Evolutionary conservation across 345 rosid species (phyloP).

Genomic region (Rhizophora apiculata): DNA sequence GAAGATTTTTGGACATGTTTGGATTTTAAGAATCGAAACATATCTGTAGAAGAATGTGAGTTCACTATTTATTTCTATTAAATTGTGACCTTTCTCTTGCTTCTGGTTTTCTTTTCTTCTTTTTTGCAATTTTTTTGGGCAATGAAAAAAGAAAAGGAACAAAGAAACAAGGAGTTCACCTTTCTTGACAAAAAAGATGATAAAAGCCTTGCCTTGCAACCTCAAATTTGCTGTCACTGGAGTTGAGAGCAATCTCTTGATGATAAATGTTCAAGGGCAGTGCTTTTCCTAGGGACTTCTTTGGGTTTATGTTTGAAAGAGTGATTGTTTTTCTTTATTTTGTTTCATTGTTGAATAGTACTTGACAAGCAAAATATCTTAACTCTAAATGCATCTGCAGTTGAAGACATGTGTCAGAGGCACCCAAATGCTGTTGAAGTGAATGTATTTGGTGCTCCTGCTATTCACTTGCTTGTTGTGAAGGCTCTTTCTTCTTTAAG

Average conservation of each 20-base stretch:
- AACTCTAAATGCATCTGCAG: constrained; percentile 35
- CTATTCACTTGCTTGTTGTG: constrained; percentile 62
- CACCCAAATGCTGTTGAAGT: constrained; percentile 91
- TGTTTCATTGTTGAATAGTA: not conserved
- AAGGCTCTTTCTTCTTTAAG: constrained; percentile 65
- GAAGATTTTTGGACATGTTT: constrained; percentile 96
- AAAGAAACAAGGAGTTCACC: too few species aligned
- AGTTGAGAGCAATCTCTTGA: not conserved
- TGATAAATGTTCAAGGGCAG: not conserved
- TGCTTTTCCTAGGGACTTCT: not conserved
- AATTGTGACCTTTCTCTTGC: not conserved
- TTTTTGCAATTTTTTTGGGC: not conserved
- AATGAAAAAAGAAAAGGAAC: too few species aligned
- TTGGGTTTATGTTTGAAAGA: too few species aligned
- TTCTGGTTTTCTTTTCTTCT: not conserved
- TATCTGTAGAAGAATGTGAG: constrained; percentile 87
- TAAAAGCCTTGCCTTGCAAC: too few species aligned
- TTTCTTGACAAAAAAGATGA: too few species aligned
- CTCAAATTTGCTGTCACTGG: too few species aligned
- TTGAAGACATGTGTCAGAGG: constrained; percentile 82
- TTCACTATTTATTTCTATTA: not conserved
- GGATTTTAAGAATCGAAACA: constrained; percentile 73
- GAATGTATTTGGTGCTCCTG: constrained; percentile 61
- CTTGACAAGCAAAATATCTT: not conserved
- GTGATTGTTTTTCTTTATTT: not conserved